Base-by-base conservation (phyloP, 2,329 filamentous ascomycete genomes). In the Colletotrichum tamarilloi region DNA sequence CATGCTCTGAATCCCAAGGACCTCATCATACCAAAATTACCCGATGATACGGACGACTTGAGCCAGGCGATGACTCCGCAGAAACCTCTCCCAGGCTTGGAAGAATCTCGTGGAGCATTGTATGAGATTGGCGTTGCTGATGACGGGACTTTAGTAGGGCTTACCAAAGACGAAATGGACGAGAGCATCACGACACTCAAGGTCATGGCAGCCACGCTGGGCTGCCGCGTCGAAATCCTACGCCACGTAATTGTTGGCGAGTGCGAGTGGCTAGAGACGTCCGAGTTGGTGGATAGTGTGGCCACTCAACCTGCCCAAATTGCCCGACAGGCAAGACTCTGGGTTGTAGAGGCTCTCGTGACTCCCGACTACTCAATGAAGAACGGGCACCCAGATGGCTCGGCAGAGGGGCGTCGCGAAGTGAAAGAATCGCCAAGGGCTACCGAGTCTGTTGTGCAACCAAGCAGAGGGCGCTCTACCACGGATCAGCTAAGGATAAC, bases 101-200 rank as follows among this genome's bases (percentile, higher is more conserved):
- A 98, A 80, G 95, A 98, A 80, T 98, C 95, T 19, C 93, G 94
- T 76, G 97, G 97, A 5, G 97, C 97, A 1, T 83, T 98, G 62
- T 99, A 99, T 78, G 96, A 99, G 82, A 97, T 99, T 81, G 97
- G 97, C 0, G 95, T 99, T 11, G 93, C 95, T 32, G 97, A 99
- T 81, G 95, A 98, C 84, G 97, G 97, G 8, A 95, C 93, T 0
- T 91, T 99, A 71, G 91, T 98, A 55, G 97, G 97, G 0, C 86
- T 99, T 59, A 94, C 94, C 2, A 91, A 94, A 76, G 95, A 98
- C 79, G 97, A 99, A 82, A 90, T 99, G 87, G 91, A 96, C 74
- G 96, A 98, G 82, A 98, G 95, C 80, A 87, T 98, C 74, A 89
- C 89, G 55, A 98, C 95, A 70, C 84, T 99, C 49, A 91, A 92